Percentiles rank a stretch among this genome's conserved stretches.
Evolutionary conservation across 805 yeast genomes (phyloP).

Genomic region (Candida berthetii): DNA sequence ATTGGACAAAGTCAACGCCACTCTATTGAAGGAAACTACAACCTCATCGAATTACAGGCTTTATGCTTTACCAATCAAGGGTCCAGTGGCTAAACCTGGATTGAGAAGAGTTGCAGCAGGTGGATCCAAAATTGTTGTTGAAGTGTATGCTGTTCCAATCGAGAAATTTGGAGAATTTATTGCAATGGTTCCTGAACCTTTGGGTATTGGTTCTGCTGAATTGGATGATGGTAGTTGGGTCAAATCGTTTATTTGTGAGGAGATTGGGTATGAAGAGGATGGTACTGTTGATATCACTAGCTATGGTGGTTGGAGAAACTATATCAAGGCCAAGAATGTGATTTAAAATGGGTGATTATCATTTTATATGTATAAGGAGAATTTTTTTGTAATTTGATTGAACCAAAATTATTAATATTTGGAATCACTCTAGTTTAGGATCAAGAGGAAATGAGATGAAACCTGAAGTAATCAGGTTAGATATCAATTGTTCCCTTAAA

Average conservation of each 20-base stretch:
- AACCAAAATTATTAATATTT: too few relatives aligned
- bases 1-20: conserved; percentile 75
- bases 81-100: conserved; percentile 89
- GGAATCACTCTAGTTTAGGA: too few relatives aligned
- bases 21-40: conserved; percentile 54
- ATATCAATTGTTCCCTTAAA: too few relatives aligned
- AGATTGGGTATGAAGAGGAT: conserved; percentile 64
- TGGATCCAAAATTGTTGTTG: conserved; percentile 66
- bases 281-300: conserved; percentile 80
- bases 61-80: conserved; percentile 76
- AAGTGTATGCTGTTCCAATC: conserved; percentile 76
- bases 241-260: conserved; percentile 94
- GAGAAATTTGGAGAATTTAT: conserved; percentile 80
- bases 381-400: too few relatives aligned
- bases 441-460: too few relatives aligned
- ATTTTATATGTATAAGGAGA: too few relatives aligned
- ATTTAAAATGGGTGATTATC: too few relatives aligned
- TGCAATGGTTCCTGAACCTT: conserved; percentile 86
- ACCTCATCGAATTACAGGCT: conserved; percentile 70
- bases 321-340: too few relatives aligned
- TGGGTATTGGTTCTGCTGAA: conserved; percentile 93
- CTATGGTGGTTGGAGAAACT: conserved; percentile 89
- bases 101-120: conserved; percentile 47
- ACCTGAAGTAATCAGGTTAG: too few relatives aligned
- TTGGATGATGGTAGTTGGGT: conserved; percentile 76